Evolutionary conservation across 2,329 filamentous ascomycete species (phyloP), one percentile per base, ranked within the genome.

Genomic region (Pochonia chlamydosporia): DNA sequence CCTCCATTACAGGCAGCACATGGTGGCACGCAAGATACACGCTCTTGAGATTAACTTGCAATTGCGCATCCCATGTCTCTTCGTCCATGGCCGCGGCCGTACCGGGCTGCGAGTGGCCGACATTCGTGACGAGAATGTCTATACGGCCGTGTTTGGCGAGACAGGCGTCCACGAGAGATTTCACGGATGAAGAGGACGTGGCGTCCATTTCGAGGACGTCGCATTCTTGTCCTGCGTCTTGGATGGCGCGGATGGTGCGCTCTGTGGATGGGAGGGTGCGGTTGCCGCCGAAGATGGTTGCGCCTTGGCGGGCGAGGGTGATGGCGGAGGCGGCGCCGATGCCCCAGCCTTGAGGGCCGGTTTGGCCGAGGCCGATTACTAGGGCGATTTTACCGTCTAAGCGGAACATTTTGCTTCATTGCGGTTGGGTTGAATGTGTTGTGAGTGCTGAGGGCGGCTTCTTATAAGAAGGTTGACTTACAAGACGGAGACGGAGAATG

Each of bases 81-180:
- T 37, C 35, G 11, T 11, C 8, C 66, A 81, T 73, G 0, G 58
- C 62, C 0, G 69, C 76, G 1, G 77, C 72, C 25, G 68, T 67
- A 0, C 77, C 77, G 0, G 70, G 71, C 49, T 81, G 76, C 1
- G 72, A 76, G 44, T 71, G 71, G 2, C 80, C 81, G 3, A 82
- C 79, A 44, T 82, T 82, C 52, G 81, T 81, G 14, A 84, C 59
- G 1, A 84, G 62, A 20, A 84, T 76, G 52, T 84, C 80, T 45
- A 82, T 75, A 5, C 74, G 69, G 8, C 77, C 76, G 50, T 81
- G 71, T 33, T 71, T 73, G 0, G 64, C 57, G 16, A 79, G 55
- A 39, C 77, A 81, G 0, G 70, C 68, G 28, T 76, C 70, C 3
- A 83, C 71, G 0, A 82, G 68, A 0, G 59, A 58, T 16, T 37